These are phyloP conservation scores for Apiospora arundinis DNA, from an alignment of 2,329 filamentous ascomycete species.

Conservation along the genomic window DNA sequence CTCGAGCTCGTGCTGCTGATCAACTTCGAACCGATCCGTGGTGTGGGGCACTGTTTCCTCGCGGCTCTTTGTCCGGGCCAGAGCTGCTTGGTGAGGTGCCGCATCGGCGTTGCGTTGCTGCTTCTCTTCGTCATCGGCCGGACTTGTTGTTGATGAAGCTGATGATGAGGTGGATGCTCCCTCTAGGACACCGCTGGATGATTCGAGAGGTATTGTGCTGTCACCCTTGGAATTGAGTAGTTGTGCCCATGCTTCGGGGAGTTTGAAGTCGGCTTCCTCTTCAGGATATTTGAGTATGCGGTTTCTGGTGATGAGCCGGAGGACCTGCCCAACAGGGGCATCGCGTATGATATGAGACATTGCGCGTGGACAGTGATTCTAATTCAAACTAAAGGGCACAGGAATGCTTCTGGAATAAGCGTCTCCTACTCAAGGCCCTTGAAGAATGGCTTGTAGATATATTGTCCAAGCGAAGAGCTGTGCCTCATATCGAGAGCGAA, in stretches of 20 bases:
- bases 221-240: conserved; percentile 25
- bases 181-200: background rate
- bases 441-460: too few species aligned
- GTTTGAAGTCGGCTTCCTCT: conserved; percentile 31
- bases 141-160: conserved; percentile 26
- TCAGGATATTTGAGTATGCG: conserved; percentile 33
- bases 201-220: background rate
- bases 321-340: conserved; percentile 36
- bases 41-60: conserved; percentile 36
- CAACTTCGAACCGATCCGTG: conserved; percentile 33
- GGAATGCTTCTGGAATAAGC: background rate
- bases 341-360: conserved; percentile 34
- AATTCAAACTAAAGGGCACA: background rate
- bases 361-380: background rate
- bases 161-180: conserved; percentile 30
- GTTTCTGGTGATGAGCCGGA: conserved; percentile 39
- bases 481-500: background rate
- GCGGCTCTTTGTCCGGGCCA: conserved; percentile 32
- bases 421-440: background rate
- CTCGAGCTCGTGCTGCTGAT: conserved; percentile 34
- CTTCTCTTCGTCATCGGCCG: conserved; percentile 33
- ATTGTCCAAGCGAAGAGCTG: background rate
- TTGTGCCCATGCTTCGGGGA: conserved; percentile 30
- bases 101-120: conserved; percentile 29
- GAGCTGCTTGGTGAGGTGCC: conserved; percentile 25